Conservation (phyloP, 768 basidiomycete species). For the Flagelloscypha sp. region DNA sequence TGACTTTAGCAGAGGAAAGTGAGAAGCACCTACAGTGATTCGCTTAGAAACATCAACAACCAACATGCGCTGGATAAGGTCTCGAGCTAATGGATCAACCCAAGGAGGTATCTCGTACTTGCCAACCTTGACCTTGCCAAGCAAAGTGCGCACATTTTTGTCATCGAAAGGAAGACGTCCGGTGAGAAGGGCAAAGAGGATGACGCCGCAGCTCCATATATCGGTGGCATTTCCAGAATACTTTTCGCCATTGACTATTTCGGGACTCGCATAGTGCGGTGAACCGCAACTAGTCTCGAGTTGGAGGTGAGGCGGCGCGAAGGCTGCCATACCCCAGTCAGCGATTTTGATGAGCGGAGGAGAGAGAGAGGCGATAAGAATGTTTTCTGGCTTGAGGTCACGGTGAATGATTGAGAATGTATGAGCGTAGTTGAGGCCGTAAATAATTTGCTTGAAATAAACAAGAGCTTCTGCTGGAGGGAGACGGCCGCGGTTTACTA, state of each 20-base stretch:
- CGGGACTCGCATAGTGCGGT: slow-evolving; percentile 94
- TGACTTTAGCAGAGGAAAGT: slow-evolving; percentile 3
- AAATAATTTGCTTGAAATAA: slow-evolving; percentile 94
- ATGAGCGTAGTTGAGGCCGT: slow-evolving; percentile 94
- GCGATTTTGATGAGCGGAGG: slow-evolving; percentile 90
- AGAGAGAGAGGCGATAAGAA: slow-evolving; percentile 76
- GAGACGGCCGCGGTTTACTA: slow-evolving; percentile 82
- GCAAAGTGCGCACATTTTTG: slow-evolving; percentile 67
- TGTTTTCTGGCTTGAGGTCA: slow-evolving; percentile 97
- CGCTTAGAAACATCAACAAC: slow-evolving; percentile 73
- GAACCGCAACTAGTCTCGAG: slow-evolving; percentile 94
- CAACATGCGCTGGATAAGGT: slow-evolving; percentile 82
- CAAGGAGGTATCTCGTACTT: slow-evolving; percentile 76
- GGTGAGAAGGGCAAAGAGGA: slow-evolving; percentile 83
- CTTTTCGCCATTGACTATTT: slow-evolving; percentile 86
- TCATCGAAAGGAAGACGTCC: slow-evolving; percentile 93
- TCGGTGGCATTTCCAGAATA: slow-evolving; percentile 89
- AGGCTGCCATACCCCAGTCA: slow-evolving; percentile 98
- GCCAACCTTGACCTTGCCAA: slow-evolving; percentile 82
- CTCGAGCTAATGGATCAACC: slow-evolving; percentile 76
- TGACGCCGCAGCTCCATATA: slow-evolving; percentile 96
- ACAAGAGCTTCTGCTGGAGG: slow-evolving; percentile 74
- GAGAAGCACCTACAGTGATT: slow-evolving; percentile 57
- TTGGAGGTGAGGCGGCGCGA: slow-evolving; percentile 76
- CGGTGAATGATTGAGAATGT: slow-evolving; percentile 97